Evolutionary conservation across 2,329 filamentous ascomycete genomes (phyloP), one percentile per base, ranked within the genome.

Genomic region (Arachnomyces sp.): DNA sequence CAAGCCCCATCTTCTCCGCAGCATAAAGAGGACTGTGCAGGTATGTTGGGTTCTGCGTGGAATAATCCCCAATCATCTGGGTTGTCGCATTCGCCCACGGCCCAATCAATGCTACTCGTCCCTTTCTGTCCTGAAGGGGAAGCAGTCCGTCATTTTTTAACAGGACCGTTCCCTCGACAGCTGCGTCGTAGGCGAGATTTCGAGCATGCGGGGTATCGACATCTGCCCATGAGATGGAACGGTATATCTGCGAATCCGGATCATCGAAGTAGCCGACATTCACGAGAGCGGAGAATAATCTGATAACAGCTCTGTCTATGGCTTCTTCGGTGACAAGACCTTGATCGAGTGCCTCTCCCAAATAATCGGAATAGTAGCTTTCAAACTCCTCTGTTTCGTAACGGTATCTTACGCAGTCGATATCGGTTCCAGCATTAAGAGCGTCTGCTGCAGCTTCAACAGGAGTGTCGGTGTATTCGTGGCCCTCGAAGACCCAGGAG

Each of bases 61-160:
- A 77, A 57, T 80, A 80, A 48, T 73, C 73, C 2, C 76, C 76
- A 35, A 72, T 71, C 61, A 80, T 69, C 44, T 76, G 67, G 3
- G 58, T 62, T 0, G 71, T 73, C 6, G 71, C 71, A 37, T 74
- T 74, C 2, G 73, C 74, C 63, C 73, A 78, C 40, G 66, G 66
- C 3, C 75, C 75, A 12, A 80, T 62, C 36, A 79, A 56, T 0
- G 72, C 74, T 1, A 79, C 60, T 2, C 31, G 46, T 8, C 43
- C 18, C 15, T 52, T 53, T 8, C 57, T 57, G n/a, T 42, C 48
- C 28, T 57, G 54, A 8, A 73, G 46, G 1, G 70, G 71, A 1
- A 74, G 55, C 0, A 57, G 48, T 4, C 62, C 62, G 37, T 73
- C 65, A 45, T 74, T 74, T 53, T 74, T 74, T 13, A 74, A 56